Evolutionary conservation across 129 eudicot genomes (phyloP).

Genomic region (Escallonia herrerae): DNA sequence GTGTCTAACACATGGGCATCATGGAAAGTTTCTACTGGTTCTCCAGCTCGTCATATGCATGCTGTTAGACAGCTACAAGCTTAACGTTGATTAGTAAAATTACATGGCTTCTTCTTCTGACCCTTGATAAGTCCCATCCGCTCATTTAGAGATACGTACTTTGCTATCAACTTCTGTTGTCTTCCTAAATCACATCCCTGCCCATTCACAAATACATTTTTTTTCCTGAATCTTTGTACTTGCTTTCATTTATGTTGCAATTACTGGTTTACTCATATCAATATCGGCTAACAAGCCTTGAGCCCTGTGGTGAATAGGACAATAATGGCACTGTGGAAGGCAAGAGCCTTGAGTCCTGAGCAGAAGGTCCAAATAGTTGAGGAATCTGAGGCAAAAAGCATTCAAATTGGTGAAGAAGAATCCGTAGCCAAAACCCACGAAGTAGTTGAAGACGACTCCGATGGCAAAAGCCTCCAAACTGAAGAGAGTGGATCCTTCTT

Average conservation of each 20-base stretch:
- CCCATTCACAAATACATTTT: background rate
- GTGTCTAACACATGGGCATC: no score
- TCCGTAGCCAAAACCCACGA: slow-evolving; percentile 29
- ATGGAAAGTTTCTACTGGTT: no score
- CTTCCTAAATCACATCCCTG: background rate
- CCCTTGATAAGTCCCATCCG: no score
- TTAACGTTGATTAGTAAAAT: no score
- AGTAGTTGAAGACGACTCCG: slow-evolving; percentile 51
- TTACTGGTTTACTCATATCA: background rate
- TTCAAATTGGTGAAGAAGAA: slow-evolving; percentile 62
- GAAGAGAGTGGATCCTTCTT: slow-evolving; percentile 88
- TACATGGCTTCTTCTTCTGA: no score
- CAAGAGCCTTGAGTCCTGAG: slow-evolving; percentile 88
- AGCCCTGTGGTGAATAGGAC: slow-evolving; percentile 53
- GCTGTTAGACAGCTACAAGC: no score
- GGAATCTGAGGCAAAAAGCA: slow-evolving; percentile 51
- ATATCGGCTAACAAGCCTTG: background rate
- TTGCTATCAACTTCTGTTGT: background rate
- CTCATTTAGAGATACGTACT: background rate
- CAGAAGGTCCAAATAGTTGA: slow-evolving; percentile 85
- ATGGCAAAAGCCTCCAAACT: slow-evolving; percentile 45
- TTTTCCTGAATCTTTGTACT: no score
- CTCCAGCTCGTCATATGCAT: no score
- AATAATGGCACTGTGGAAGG: slow-evolving; percentile 92
- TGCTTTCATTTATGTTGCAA: background rate